Evolutionary conservation across 768 basidiomycete species (phyloP).

Genomic region (Trametes cubensis): DNA sequence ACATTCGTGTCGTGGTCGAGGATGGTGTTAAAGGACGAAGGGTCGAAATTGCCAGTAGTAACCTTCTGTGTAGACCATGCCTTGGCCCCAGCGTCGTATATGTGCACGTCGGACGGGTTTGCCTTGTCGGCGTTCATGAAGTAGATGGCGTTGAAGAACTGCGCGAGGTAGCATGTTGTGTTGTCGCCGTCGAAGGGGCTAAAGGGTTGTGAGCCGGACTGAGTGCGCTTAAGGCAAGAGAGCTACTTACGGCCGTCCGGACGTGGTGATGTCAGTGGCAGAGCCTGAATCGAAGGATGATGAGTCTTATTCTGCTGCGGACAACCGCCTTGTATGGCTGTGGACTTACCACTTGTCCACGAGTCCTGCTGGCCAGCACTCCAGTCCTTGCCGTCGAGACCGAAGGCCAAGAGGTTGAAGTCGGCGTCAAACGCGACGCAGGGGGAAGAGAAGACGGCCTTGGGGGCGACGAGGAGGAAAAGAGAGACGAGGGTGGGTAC

Average conservation of each 20-base stretch:
- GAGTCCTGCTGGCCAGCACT: slow-evolving; percentile 69
- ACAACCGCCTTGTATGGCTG: neutral
- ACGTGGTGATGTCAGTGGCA: slow-evolving; percentile 68
- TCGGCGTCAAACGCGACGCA: slow-evolving; percentile 80
- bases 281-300: slow-evolving; percentile 40
- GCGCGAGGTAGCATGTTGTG: slow-evolving; percentile 72
- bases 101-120: slow-evolving; percentile 71
- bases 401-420: slow-evolving; percentile 89
- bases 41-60: slow-evolving; percentile 58
- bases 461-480: slow-evolving; percentile 45
- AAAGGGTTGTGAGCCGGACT: slow-evolving; percentile 2
- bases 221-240: neutral
- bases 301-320: neutral
- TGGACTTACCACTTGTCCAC: slow-evolving; percentile 59
- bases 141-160: slow-evolving; percentile 88
- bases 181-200: slow-evolving; percentile 68
- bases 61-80: slow-evolving; percentile 80
- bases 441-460: slow-evolving; percentile 44
- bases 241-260: slow-evolving; percentile 73
- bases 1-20: slow-evolving; percentile 95
- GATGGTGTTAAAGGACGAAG: slow-evolving; percentile 65
- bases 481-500: slow-evolving; percentile 54
- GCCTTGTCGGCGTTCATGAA: slow-evolving; percentile 76
- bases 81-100: slow-evolving; percentile 73
- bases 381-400: slow-evolving; percentile 83